Evolutionary conservation across 148 eudicot genomes (phyloP).

Genomic region (Talinum fruticosum): DNA sequence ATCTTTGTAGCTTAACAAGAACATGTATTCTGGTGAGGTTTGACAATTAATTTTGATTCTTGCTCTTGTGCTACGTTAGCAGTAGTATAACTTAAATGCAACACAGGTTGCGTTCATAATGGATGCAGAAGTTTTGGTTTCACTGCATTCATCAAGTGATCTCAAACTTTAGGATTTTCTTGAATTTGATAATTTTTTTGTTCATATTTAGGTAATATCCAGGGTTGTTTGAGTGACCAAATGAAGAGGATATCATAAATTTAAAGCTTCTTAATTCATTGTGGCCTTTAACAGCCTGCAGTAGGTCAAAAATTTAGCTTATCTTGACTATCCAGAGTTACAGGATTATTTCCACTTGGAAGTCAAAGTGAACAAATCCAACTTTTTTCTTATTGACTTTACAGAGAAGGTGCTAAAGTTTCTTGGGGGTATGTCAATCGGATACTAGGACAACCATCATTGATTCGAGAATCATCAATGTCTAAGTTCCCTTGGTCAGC

Average conservation of each 20-base stretch:
- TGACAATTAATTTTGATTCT: not conserved
- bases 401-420: constrained; percentile 97
- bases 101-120: not conserved
- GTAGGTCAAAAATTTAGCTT: not conserved
- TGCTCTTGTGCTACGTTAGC: not conserved
- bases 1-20: not conserved
- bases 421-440: constrained; percentile 92
- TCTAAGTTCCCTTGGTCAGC: constrained; percentile 72
- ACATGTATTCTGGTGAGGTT: not conserved
- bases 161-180: not conserved
- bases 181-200: not conserved
- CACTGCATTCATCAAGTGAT: not conserved
- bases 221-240: not conserved
- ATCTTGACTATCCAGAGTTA: not conserved
- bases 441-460: constrained; percentile 92
- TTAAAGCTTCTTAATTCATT: not conserved
- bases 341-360: not conserved
- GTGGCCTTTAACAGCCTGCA: not conserved
- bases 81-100: not conserved
- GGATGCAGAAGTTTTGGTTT: not conserved
- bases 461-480: constrained; percentile 94
- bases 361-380: not conserved
- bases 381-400: constrained; percentile 5
- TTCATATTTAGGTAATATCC: not conserved
- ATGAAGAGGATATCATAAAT: not conserved